Evolutionary conservation across 1,284 basidiomycete species (phyloP), one percentile per base, ranked within the genome.

Genomic region (Pyrrhoderma lamaoense): DNA sequence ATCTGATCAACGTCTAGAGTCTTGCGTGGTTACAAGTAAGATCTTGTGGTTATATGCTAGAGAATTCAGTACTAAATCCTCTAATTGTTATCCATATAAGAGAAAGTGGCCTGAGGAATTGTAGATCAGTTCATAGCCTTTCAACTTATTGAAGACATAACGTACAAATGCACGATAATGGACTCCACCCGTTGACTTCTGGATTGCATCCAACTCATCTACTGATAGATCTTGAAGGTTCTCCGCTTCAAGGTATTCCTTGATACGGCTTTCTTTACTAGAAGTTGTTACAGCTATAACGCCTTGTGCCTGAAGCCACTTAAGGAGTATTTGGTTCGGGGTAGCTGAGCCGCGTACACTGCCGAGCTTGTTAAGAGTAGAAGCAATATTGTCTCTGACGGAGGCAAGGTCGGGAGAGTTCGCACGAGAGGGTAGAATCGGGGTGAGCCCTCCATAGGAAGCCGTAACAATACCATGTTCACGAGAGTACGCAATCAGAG

Each of bases 241-340:
- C 40, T 72, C 68, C 3, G 78, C 70, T 27, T 74, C 74, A 19
- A 88, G 62, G 59, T 85, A 83, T 64, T 89, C 84, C 60, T 72
- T 70, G 59, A 92, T 74, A 27, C 86, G 76, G 38, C 73, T 73
- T 19, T 67, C 70, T 64, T 91, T 89, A 16, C 77, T 74, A n/a
- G 81, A 81, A 2, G 89, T 86, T 42, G 86, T 88, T 47, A 93
- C 79, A 34, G 82, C 74, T 39, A 82, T 62, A n/a, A 75, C 68
- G 31, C 70, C 74, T 60, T 77, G 79, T 47, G 77, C 74, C 40
- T 76, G 58, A 13, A 79, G 60, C 82, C 82, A 87, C 58, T 82
- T 79, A 21, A 73, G 64, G 42, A 87, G 66, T 8, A 82, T 75
- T 53, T 81, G 75, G 1, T 74, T 70, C 8, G 67, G 60, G 22